These are phyloP conservation scores for Chytriomyces hyalinus DNA, from an alignment of 192 early-diverging fungal genomes.

Conservation along the genomic window DNA sequence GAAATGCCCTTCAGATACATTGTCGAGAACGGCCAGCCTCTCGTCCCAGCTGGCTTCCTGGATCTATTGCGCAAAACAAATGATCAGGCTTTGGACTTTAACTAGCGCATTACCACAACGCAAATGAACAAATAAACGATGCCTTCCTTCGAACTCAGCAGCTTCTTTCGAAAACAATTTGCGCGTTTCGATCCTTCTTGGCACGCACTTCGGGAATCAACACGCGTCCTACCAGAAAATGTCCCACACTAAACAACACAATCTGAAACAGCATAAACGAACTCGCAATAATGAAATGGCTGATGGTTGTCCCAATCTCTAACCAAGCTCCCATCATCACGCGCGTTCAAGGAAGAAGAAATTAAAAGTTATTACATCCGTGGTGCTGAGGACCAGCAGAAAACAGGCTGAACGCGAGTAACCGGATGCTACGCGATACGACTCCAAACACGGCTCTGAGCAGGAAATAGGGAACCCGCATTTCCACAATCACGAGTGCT, in stretches of 20 bases:
- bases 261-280: conserved; percentile 92
- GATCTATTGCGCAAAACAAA: conserved; percentile 75
- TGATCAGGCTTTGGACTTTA: conserved; percentile 48
- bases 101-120: neutral
- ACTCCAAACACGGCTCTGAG: conserved; percentile 83
- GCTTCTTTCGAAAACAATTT: neutral
- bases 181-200: neutral
- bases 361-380: conserved; percentile 92
- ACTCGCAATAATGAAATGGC: conserved; percentile 92
- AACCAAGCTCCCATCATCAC: conserved; percentile 92
- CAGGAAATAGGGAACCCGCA: conserved; percentile 93
- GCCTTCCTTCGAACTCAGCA: too few relatives aligned
- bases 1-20: conserved; percentile 83
- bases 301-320: conserved; percentile 95
- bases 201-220: conserved; percentile 40
- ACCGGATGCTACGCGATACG: conserved; percentile 72
- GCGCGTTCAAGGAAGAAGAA: conserved; percentile 83
- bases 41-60: conserved; percentile 76
- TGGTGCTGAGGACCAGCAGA: conserved; percentile 83
- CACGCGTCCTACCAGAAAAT: conserved; percentile 59
- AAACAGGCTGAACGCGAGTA: conserved; percentile 87
- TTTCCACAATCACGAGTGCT: conserved; percentile 81
- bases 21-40: conserved; percentile 51
- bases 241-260: conserved; percentile 79
- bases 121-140: too few relatives aligned